These are phyloP conservation scores for Diphasiastrum complanatum DNA, from an alignment of 83 land plant species.

Conservation along the genomic window DNA sequence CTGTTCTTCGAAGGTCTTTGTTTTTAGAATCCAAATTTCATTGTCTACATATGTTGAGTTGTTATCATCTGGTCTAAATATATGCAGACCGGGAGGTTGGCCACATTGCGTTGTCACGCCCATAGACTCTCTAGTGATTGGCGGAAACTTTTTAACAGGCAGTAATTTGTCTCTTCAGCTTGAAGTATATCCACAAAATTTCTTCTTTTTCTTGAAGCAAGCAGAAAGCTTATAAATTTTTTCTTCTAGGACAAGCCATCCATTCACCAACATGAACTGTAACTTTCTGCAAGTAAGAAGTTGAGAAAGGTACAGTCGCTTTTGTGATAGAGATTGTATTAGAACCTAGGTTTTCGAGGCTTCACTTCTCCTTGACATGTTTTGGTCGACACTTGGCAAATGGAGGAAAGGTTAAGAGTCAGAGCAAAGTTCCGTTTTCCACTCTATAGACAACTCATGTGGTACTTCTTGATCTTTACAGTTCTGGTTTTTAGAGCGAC, in stretches of 20 bases:
- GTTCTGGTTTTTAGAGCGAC: not conserved
- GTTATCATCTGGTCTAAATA: not conserved
- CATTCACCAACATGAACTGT: not conserved
- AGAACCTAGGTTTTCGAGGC: not conserved
- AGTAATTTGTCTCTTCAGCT: constrained; percentile 34
- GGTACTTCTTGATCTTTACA: constrained; percentile 20
- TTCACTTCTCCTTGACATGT: constrained; percentile 14
- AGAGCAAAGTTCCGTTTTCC: constrained; percentile 39
- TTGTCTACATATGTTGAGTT: no score
- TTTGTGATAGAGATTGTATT: not conserved
- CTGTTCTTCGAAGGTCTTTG: no score
- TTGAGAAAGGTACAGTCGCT: no score
- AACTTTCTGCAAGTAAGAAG: no score
- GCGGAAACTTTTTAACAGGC: constrained; percentile 41
- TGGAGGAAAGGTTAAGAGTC: constrained; percentile 42
- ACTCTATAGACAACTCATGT: constrained; percentile 38
- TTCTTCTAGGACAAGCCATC: constrained; percentile 5
- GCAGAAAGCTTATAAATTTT: not conserved
- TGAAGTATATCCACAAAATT: constrained; percentile 26
- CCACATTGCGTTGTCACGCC: constrained; percentile 41
- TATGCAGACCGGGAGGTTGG: constrained; percentile 40
- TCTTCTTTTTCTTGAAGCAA: not conserved
- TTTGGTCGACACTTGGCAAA: constrained; percentile 28
- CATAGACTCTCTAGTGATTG: constrained; percentile 32
- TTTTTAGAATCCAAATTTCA: no score